Conservation (phyloP, 441 rosid genomes). For the Lepidium campestre region DNA sequence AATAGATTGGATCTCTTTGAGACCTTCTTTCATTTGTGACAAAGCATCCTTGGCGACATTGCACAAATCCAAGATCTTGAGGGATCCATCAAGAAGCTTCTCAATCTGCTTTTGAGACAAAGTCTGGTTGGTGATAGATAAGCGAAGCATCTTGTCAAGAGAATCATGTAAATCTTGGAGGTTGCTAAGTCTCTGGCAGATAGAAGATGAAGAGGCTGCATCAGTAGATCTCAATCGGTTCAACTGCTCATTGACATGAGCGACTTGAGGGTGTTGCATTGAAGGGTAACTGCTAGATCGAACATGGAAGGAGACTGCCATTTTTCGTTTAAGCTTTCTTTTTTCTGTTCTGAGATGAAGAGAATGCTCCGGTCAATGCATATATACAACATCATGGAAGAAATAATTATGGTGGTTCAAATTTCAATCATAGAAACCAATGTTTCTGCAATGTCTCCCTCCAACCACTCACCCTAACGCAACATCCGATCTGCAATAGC, state of each 20-base stretch:
- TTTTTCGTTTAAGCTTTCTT: neutral
- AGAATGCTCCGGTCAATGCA: neutral
- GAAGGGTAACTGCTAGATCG: constrained; percentile 21
- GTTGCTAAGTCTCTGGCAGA: constrained; percentile 23
- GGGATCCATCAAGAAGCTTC: constrained; percentile 38
- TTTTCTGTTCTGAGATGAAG: neutral
- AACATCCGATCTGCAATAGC: neutral
- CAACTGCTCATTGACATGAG: constrained; percentile 19
- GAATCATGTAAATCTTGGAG: constrained; percentile 32
- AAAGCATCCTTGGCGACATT: constrained; percentile 24
- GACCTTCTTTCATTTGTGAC: constrained; percentile 27
- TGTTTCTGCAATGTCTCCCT: constrained; percentile 21
- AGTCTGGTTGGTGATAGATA: constrained; percentile 25
- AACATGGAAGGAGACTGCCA: constrained; percentile 16
- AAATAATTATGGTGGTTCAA: neutral
- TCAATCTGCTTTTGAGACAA: constrained; percentile 22
- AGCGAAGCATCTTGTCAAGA: constrained; percentile 30
- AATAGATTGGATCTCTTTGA: constrained; percentile 29
- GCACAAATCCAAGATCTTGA: constrained; percentile 24
- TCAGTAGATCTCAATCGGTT: constrained; percentile 17
- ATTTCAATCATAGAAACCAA: neutral
- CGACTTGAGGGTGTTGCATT: constrained; percentile 15
- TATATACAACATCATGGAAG: neutral
- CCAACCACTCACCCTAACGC: constrained; percentile 3
- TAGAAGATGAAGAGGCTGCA: constrained; percentile 18